Percentiles rank a stretch among this genome's conserved stretches.
Evolutionary conservation across 352 stramenopile species (phyloP).

Genomic region (Globisporangium lucens): DNA sequence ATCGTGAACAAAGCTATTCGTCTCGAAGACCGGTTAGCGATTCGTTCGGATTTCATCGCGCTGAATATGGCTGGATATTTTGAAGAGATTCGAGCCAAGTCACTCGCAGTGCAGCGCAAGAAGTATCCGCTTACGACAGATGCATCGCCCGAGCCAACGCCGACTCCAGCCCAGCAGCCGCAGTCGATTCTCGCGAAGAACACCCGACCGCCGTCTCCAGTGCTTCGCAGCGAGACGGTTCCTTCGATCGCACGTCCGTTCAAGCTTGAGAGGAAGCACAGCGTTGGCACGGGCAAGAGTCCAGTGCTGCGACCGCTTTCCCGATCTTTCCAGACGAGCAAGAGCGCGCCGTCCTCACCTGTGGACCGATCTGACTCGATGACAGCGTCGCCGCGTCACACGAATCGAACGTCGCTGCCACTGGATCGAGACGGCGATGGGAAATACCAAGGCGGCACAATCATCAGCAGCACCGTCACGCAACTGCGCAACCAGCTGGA

Average conservation of each 20-base stretch:
- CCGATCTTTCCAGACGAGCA: slow-evolving; percentile 25
- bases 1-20: slow-evolving; percentile 88
- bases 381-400: slow-evolving; percentile 12
- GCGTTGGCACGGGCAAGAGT: slow-evolving; percentile 11
- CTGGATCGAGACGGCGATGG: slow-evolving; percentile 13
- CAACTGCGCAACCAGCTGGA: slow-evolving; percentile 80
- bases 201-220: slow-evolving; percentile 7
- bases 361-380: slow-evolving; percentile 31
- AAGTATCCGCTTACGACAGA: slow-evolving; percentile 52
- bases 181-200: not conserved
- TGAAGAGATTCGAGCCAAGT: slow-evolving; percentile 84
- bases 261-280: slow-evolving; percentile 13
- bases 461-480: slow-evolving; percentile 69
- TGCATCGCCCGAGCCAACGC: slow-evolving; percentile 15
- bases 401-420: slow-evolving; percentile 19
- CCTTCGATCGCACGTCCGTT: not conserved
- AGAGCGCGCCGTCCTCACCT: slow-evolving; percentile 51
- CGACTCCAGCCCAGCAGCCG: not conserved
- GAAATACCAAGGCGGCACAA: slow-evolving; percentile 32
- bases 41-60: slow-evolving; percentile 81
- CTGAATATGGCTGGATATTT: slow-evolving; percentile 86
- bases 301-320: slow-evolving; percentile 10
- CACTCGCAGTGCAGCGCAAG: slow-evolving; percentile 67
- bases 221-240: slow-evolving; percentile 13
- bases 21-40: slow-evolving; percentile 76